Evolutionary conservation across 345 rosid species (phyloP), one percentile per base, ranked within the genome.

Genomic region (Ceriops tagal): DNA sequence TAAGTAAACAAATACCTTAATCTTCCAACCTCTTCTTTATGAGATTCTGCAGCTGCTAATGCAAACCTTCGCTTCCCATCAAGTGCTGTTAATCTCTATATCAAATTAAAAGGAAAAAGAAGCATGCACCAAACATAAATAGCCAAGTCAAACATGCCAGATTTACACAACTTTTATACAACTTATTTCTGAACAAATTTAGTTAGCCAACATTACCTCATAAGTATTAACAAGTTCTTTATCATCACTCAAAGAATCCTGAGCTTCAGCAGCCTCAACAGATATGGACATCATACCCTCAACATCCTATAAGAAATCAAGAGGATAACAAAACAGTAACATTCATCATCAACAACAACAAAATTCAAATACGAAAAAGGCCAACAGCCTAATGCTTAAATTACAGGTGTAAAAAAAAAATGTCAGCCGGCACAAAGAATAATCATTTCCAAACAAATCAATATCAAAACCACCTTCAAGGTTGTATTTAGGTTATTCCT

Each of bases 261-360:
- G 83, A 53, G 99, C 99, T 73, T 82, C 98, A 68, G 98, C 81
- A 81, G 98, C 98, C 85, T 92, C 99, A 70, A 85, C 96, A 39
- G 98, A 96, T 68, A 96, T 96, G 28, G 99, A 96, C 99, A 96
- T 87, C 99, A 96, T 96, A 73, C 99, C 99, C 77, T 90, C 97
- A 68, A 92, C 90, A 86, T 92, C 99, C 98, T 96, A 79, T 61
- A 75, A 67, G 61, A 56, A 67, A 56, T 60, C 18, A 75, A 66
- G 59, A 67, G 37, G 53, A 69, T 43, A 73, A 35, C 37, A 35
- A 61, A 18, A 43, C 4, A 43, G 5, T 43, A 43, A 43, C 18
- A 30, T 24, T 6, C 59, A 56, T 56, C 6, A 27, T 56, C 62
- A 43, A n/a, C 21, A 15, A 11, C 30, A 27, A 1, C 62, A 31